phyloP scores from a whole-genome alignment of 306 rosid genomes.

The Cicer cuneatum region DNA sequence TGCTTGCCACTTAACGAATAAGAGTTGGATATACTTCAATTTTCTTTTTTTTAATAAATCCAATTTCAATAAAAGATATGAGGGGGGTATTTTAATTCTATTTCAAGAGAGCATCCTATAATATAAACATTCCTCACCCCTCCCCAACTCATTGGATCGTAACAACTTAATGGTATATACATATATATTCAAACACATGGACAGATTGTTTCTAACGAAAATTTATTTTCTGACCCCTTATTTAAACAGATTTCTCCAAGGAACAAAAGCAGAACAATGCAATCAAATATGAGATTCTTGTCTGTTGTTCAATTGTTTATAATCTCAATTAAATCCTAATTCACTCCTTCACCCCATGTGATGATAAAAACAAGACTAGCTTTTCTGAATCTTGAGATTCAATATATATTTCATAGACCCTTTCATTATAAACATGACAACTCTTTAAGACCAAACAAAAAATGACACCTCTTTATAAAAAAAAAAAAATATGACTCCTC shows the following conservation, averaged over 20 bases:
- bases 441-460: not conserved
- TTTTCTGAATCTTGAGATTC: slow-evolving; percentile 45
- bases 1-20: not conserved
- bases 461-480: too few species aligned
- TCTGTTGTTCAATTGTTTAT: slow-evolving; percentile 51
- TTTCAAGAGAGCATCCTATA: slow-evolving; percentile 21
- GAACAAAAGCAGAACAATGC: slow-evolving; percentile 47
- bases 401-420: slow-evolving; percentile 1
- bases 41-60: not conserved
- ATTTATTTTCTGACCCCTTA: slow-evolving; percentile 39
- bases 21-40: slow-evolving; percentile 3
- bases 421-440: not conserved
- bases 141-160: slow-evolving; percentile 40
- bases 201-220: slow-evolving; percentile 25
- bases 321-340: slow-evolving; percentile 44
- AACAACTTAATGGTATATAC: slow-evolving; percentile 22
- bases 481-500: not conserved
- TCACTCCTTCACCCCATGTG: slow-evolving; percentile 56
- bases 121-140: slow-evolving; percentile 33
- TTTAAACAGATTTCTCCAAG: slow-evolving; percentile 29
- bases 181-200: slow-evolving; percentile 44
- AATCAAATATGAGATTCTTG: slow-evolving; percentile 61
- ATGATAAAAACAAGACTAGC: slow-evolving; percentile 45
- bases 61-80: not conserved
- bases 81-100: slow-evolving; percentile 2